A percentile compares a stretch with the other conserved stretches of the same genome.
These are phyloP conservation scores for Arxiozyma telluris DNA, from an alignment of 1,139 yeast genomes.

Conservation along the genomic window DNA sequence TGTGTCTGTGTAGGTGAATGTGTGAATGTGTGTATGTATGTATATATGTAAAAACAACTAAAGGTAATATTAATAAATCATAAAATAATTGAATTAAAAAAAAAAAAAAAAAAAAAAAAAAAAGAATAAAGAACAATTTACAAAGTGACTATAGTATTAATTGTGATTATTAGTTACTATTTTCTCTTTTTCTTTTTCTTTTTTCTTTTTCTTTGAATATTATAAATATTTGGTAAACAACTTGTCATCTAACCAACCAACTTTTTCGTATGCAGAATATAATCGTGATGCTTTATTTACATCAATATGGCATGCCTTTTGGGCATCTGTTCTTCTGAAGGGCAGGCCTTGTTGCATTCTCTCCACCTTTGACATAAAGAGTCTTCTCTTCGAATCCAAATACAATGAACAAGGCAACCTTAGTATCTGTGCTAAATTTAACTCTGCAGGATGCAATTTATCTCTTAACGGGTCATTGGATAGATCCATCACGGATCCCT, in stretches of 20 bases:
- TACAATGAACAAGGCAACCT: constrained; percentile 82
- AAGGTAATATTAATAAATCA: too few relatives aligned
- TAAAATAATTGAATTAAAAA: too few relatives aligned
- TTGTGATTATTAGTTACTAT: neutral
- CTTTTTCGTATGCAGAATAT: constrained; percentile 89
- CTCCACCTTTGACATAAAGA: constrained; percentile 79
- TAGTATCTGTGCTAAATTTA: constrained; percentile 71
- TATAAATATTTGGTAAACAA: constrained; percentile 45
- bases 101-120: too few relatives aligned
- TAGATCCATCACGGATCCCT: constrained; percentile 94
- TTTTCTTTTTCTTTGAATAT: neutral
- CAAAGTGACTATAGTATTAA: neutral
- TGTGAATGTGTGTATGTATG: neutral
- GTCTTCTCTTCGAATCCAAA: constrained; percentile 82
- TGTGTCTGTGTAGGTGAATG: too few relatives aligned
- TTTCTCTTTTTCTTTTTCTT: too few relatives aligned
- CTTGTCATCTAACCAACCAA: constrained; percentile 85
- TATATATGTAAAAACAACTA: neutral
- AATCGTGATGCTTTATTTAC: constrained; percentile 92
- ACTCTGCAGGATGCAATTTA: constrained; percentile 84
- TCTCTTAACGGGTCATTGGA: constrained; percentile 63
- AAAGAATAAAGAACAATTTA: too few relatives aligned
- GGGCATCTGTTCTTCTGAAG: constrained; percentile 95
- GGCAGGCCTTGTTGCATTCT: constrained; percentile 67
- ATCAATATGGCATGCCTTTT: constrained; percentile 93